Evolutionary conservation across 345 rosid species (phyloP), one percentile per base, ranked within the genome.

Genomic region (Arabidopsis arenosa): DNA sequence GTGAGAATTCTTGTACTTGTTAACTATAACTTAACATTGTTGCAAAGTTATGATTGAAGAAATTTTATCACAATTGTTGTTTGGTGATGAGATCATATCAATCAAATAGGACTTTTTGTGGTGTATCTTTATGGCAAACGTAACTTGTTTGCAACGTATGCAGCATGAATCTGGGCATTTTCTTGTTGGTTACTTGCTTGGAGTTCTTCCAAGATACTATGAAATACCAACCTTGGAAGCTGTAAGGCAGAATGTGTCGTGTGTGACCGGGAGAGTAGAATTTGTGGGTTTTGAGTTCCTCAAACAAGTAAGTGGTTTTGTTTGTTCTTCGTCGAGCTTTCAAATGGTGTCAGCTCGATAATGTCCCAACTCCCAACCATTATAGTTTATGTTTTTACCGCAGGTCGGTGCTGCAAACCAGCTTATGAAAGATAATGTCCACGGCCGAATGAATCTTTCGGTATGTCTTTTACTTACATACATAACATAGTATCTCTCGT

Each of bases 151-250:
- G 39, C 9, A 13, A 40, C 4, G 17, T 18, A 6, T 63, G 68
- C 80, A 84, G 87, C 93, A 87, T 58, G 88, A 89, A 82, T 88
- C 94, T 1, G 90, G 90, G 4, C 92, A 86, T 80, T 86, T 89
- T 80, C 80, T 86, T 3, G 79, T 80, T 56, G 90, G 84, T 32
- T 87, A 87, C 75, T 79, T 87, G 79, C 85, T 87, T 1, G 94
- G 90, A 43, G 82, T 83, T 75, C 88, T 89, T 63, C 93, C 93
- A 21, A 76, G 83, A 83, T 53, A 69, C 15, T 89, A 89, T 47
- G 64, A 51, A 17, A 41, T 84, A 72, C 82, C 87, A 41, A 82
- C 68, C 3, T 11, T 74, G 6, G 84, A 87, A 77, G 77, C 56
- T 17, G 32, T 77, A 9, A 79, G 12, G 14, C 66, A 55, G 45